Base-by-base conservation (phyloP, 2,329 filamentous ascomycete genomes). In the Xylaria multiplex region DNA sequence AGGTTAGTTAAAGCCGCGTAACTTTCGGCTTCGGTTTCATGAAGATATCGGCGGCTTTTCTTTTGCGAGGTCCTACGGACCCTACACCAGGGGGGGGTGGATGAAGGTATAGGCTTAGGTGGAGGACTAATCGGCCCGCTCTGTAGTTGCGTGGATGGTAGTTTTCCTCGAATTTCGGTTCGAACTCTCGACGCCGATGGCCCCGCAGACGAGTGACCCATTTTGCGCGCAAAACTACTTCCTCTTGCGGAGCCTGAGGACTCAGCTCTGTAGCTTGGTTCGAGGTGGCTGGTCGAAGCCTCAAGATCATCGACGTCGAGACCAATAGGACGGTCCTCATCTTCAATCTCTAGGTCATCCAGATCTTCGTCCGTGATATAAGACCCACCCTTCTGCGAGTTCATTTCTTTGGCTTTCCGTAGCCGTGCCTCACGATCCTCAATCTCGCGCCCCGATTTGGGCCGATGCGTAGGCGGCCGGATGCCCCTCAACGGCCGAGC, bases 41-140 rank as follows among this genome's bases (percentile, higher is more conserved):
- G 67, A 86, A 86, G n/a, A 85, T 77, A 66, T 81, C 81, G 4
- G 82, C 80, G 0, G 72, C 52, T 43, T 84, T 84, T 59, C 83
- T 79, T 71, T 85, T 85, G 48, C 77, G 71, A 14, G 54, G 68
- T 40, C 62, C 59, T 59, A 54, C 49, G n/a, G 61, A 65, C 35
- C 59, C 70, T 11, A 66, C 6, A 22, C 42, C 19, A 22, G 63
- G 42, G 2, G 2, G 66, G 19, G 19, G 60, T 52, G 7, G 50
- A 54, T 37, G 69, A 45, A 52, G 59, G 37, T 42, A 40, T n/a
- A 22, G 62, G 35, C 42, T 61, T 58, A 32, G 64, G 53, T 5
- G 69, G 64, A 35, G 62, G 32, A 52, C 50, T 46, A 56, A 68
- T 30, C 37, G 58, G 45, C 19, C 27, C 30, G 46, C 52, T 48